Conservation (phyloP, 164 flowering plant genomes). For the Paratinospora sagittata region DNA sequence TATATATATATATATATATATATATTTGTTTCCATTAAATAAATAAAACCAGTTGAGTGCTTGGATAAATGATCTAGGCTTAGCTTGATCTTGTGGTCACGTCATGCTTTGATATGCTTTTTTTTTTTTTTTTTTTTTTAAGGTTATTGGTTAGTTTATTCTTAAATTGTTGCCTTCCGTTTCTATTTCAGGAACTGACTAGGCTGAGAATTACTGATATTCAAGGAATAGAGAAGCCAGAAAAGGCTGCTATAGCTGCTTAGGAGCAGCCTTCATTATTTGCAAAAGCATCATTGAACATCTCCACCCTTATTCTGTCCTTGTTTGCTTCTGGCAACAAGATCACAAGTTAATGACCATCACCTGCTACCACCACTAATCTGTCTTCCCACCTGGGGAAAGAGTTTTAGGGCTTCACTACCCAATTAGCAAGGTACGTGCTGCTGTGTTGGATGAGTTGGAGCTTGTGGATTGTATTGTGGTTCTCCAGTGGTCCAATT, state of each 20-base stretch:
- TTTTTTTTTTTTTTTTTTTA: not conserved
- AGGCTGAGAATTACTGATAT: slow-evolving; percentile 78
- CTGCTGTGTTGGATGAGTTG: not conserved
- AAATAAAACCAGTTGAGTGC: too few relatives aligned
- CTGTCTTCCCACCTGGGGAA: not conserved
- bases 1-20: too few relatives aligned
- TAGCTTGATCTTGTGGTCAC: too few relatives aligned
- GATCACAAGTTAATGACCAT: not conserved
- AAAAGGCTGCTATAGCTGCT: slow-evolving; percentile 6
- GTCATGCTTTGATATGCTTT: too few relatives aligned
- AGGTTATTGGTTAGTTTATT: slow-evolving; percentile 7
- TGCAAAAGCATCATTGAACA: not conserved
- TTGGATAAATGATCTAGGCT: too few relatives aligned
- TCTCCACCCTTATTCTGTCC: not conserved
- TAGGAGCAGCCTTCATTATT: slow-evolving; percentile 1
- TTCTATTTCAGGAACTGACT: slow-evolving; percentile 63
- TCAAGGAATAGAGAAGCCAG: slow-evolving; percentile 62
- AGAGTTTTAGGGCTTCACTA: too few relatives aligned
- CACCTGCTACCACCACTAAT: not conserved
- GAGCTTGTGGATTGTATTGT: not conserved
- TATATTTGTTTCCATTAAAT: too few relatives aligned
- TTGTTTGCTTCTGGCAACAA: not conserved
- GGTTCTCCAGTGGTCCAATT: not conserved
- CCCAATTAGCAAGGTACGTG: not conserved
- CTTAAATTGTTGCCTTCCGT: slow-evolving; percentile 4